A percentile compares a stretch with the other conserved stretches of the same genome.
These are phyloP conservation scores for Baorangia bicolor DNA, from an alignment of 768 basidiomycete genomes.

Conservation along the genomic window DNA sequence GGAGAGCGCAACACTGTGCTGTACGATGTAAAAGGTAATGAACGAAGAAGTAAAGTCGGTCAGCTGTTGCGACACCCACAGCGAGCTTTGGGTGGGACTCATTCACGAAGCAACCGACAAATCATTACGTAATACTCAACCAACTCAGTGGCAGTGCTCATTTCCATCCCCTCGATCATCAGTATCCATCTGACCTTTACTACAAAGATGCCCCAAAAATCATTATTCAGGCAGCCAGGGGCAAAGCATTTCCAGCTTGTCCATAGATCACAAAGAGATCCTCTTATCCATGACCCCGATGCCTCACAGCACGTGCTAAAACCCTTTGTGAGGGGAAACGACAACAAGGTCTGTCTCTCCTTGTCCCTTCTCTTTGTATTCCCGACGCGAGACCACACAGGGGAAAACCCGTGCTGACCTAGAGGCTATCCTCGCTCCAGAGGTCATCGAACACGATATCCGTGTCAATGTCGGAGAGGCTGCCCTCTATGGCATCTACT, in stretches of 20 bases:
- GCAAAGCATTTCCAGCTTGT: conserved; percentile 96
- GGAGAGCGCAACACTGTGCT: not conserved
- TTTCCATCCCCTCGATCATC: not conserved
- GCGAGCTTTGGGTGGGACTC: conserved; percentile 24
- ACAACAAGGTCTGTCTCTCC: conserved; percentile 51
- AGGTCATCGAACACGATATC: conserved; percentile 46
- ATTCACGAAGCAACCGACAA: conserved; percentile 29
- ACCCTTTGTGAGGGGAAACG: conserved; percentile 70
- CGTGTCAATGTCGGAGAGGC: conserved; percentile 81
- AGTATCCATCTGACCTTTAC: no score
- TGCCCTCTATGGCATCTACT: conserved; percentile 84
- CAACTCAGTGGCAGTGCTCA: not conserved
- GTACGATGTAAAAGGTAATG: conserved; percentile 1
- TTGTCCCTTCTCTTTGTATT: not conserved
- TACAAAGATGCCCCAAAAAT: conserved; percentile 68
- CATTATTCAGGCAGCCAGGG: conserved; percentile 87
- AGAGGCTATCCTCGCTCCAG: conserved; percentile 53
- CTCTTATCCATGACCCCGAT: conserved; percentile 90
- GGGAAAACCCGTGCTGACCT: conserved; percentile 83
- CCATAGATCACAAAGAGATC: conserved; percentile 93
- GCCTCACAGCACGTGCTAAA: conserved; percentile 90
- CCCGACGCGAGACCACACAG: conserved; percentile 37
- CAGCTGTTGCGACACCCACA: conserved; percentile 15
- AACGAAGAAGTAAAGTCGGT: conserved; percentile 5
- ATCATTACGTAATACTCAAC: conserved; percentile 31